These are phyloP conservation scores for Babesia sp. DNA, from an alignment of 169 alveolate genomes.

Conservation along the genomic window DNA sequence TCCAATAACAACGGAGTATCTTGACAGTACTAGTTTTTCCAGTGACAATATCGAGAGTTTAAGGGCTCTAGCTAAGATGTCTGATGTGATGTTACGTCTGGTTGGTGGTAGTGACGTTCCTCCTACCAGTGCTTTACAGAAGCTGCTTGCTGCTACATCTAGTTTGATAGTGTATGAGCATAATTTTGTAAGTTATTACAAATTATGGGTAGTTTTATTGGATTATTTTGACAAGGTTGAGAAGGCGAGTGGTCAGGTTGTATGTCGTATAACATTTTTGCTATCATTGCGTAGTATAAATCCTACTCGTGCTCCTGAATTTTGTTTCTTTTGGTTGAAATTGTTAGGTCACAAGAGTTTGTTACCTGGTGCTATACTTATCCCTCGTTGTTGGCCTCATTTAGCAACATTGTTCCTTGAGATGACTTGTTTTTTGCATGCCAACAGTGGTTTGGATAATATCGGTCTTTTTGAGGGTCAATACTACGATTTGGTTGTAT, in stretches of 20 bases:
- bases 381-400: conserved; percentile 76
- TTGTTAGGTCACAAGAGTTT: conserved; percentile 89
- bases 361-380: conserved; percentile 81
- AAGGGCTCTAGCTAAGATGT: conserved; percentile 81
- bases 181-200: conserved; percentile 74
- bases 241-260: conserved; percentile 65
- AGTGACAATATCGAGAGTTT: not conserved
- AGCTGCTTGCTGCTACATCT: conserved; percentile 73
- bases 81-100: conserved; percentile 81
- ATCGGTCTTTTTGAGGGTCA: conserved; percentile 20
- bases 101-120: conserved; percentile 85
- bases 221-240: conserved; percentile 72
- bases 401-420: conserved; percentile 69
- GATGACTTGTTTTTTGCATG: conserved; percentile 37
- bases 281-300: conserved; percentile 72
- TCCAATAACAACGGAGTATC: not conserved
- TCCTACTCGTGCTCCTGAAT: conserved; percentile 94
- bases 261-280: conserved; percentile 73
- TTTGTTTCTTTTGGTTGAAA: conserved; percentile 94
- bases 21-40: not conserved
- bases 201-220: conserved; percentile 72
- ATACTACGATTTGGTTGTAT: conserved; percentile 69
- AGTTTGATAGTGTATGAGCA: conserved; percentile 76
- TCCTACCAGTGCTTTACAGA: conserved; percentile 84
- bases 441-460: conserved; percentile 25